These are phyloP conservation scores for Populus hybrid DNA, from an alignment of 441 rosid species.

Conservation along the genomic window DNA sequence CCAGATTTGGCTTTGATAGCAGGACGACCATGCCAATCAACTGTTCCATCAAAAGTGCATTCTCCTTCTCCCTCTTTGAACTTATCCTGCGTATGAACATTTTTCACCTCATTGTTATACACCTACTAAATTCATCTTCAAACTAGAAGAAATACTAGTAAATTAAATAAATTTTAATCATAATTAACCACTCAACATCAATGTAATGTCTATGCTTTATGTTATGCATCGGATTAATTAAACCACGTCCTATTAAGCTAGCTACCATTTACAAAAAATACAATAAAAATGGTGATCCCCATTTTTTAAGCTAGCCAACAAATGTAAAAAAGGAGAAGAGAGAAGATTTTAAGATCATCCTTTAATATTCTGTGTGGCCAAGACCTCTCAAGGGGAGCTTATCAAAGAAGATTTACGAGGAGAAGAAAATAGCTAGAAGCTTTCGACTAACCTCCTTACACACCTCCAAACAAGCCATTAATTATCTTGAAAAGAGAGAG, in stretches of 20 bases:
- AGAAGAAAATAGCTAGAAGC: neutral
- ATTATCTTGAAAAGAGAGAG: conserved; percentile 7
- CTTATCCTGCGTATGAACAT: conserved; percentile 29
- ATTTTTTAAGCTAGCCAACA: no score
- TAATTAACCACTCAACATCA: neutral
- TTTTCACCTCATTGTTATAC: neutral
- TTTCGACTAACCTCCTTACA: conserved; percentile 47
- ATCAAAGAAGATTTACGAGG: neutral
- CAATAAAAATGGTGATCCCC: neutral
- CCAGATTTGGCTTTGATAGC: conserved; percentile 67
- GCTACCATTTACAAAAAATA: no score
- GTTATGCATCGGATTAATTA: neutral
- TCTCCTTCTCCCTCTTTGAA: conserved; percentile 38
- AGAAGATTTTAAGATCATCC: no score
- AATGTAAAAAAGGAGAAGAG: no score
- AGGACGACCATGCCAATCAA: conserved; percentile 65
- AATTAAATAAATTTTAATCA: neutral
- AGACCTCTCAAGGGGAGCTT: no score
- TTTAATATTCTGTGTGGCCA: no score
- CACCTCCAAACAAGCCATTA: conserved; percentile 59
- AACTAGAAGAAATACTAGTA: neutral
- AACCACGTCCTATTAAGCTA: neutral
- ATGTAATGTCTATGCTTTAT: neutral
- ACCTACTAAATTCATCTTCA: neutral
- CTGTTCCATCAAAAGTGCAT: conserved; percentile 69